Evolutionary conservation across 2,329 filamentous ascomycete genomes (phyloP).

Genomic region (Verticillium alfalfae): DNA sequence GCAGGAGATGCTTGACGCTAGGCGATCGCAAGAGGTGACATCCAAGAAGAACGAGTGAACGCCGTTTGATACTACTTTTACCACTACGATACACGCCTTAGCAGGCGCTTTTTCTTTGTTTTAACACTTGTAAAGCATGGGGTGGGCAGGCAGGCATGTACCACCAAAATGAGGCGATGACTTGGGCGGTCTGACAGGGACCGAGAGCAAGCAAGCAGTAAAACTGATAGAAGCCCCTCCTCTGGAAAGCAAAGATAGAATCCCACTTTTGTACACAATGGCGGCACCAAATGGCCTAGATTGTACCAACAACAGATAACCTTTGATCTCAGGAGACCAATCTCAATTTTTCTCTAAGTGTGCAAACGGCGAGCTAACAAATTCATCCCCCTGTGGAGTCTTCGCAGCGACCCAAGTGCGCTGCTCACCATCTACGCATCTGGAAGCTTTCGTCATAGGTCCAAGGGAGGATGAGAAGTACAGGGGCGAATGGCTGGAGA

Average conservation of each 20-base stretch:
- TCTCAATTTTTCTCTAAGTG: no score
- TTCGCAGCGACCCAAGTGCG: no score
- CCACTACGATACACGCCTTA: conserved; percentile 10
- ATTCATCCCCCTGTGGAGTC: no score
- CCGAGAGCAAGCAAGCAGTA: conserved; percentile 9
- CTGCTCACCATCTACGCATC: no score
- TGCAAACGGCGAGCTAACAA: no score
- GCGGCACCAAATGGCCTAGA: no score
- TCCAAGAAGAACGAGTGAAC: conserved; percentile 23
- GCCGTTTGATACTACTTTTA: not conserved
- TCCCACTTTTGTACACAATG: conserved; percentile 8
- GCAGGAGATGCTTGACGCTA: conserved; percentile 28
- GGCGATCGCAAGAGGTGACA: conserved; percentile 14
- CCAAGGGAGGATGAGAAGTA: no score
- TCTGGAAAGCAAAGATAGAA: conserved; percentile 11
- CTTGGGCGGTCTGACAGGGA: conserved; percentile 2
- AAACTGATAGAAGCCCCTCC: conserved; percentile 11
- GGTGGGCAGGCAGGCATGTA: conserved; percentile 11
- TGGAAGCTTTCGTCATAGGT: no score
- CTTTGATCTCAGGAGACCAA: no score
- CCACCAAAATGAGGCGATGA: conserved; percentile 7
- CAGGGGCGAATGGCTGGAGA: no score
- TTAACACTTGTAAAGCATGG: conserved; percentile 12
- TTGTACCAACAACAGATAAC: no score
- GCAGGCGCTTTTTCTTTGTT: conserved; percentile 13